A percentile compares a stretch with the other conserved stretches of the same genome.
phyloP scores from a whole-genome alignment of 2,329 filamentous ascomycete species.

The Aspergillus ochraceus region DNA sequence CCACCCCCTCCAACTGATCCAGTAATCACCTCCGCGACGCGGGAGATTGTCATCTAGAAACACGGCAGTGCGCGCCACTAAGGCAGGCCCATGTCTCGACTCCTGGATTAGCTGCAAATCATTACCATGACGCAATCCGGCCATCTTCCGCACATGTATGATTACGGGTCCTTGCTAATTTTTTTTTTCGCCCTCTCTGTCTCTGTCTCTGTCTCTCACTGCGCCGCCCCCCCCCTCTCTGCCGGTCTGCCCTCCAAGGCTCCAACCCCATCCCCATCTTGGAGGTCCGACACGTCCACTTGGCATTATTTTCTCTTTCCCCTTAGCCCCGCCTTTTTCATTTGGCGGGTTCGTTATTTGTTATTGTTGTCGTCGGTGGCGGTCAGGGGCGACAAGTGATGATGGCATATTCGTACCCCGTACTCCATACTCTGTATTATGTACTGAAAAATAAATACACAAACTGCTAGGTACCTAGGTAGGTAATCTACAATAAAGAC shows the following conservation, averaged over 20 bases:
- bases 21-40: slow-evolving; percentile 13
- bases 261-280: too few relatives aligned
- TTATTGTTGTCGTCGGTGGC: background rate
- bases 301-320: background rate
- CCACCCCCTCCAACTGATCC: background rate
- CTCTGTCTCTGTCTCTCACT: too few relatives aligned
- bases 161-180: slow-evolving; percentile 1
- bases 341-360: background rate
- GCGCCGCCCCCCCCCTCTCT: too few relatives aligned
- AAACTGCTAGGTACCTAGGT: too few relatives aligned
- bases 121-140: slow-evolving; percentile 23
- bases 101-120: slow-evolving; percentile 26
- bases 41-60: slow-evolving; percentile 28
- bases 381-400: background rate
- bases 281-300: too few relatives aligned
- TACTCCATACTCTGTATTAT: too few relatives aligned
- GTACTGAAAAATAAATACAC: too few relatives aligned
- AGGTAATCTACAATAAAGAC: too few relatives aligned
- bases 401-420: background rate
- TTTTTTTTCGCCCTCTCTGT: background rate
- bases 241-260: too few relatives aligned
- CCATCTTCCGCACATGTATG: slow-evolving; percentile 11
- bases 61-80: slow-evolving; percentile 23
- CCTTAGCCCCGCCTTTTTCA: background rate
- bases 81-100: slow-evolving; percentile 23